Conservation (phyloP, 2,329 filamentous ascomycete species). For the Aspergillus eucalypticola region DNA sequence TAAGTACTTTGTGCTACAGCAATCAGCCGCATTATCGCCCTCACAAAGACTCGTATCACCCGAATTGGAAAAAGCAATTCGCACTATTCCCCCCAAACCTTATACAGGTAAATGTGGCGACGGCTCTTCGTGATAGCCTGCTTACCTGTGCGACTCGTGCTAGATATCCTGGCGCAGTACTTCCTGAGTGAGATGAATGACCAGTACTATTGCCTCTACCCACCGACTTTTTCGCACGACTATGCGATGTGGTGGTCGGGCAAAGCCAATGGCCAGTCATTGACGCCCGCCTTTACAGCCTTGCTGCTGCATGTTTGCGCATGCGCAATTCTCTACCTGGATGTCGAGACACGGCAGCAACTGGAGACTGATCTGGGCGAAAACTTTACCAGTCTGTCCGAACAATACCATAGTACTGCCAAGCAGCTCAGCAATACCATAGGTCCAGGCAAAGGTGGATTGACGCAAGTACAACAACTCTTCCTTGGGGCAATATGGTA, state of each 20-base stretch:
- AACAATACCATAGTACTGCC: constrained; percentile 46
- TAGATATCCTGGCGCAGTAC: constrained; percentile 51
- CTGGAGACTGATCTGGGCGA: constrained; percentile 50
- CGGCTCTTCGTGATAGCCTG: background rate
- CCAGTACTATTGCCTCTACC: constrained; percentile 51
- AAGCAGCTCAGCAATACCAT: constrained; percentile 48
- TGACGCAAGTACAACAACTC: constrained; percentile 53
- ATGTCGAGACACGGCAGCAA: constrained; percentile 38
- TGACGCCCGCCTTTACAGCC: constrained; percentile 50
- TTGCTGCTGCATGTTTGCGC: constrained; percentile 50
- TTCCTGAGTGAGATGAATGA: constrained; percentile 50
- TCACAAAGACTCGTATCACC: constrained; percentile 21
- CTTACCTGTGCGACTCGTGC: constrained; percentile 1
- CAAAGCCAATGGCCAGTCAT: constrained; percentile 33
- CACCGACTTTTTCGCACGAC: constrained; percentile 46
- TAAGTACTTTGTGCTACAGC: background rate
- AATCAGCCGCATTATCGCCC: constrained; percentile 2
- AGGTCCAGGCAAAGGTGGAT: constrained; percentile 45
- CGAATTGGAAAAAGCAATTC: constrained; percentile 37
- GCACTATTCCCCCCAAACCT: constrained; percentile 38
- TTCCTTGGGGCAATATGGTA: constrained; percentile 51
- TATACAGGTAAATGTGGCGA: constrained; percentile 34
- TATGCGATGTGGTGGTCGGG: constrained; percentile 51
- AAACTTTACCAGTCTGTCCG: constrained; percentile 40
- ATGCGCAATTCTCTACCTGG: constrained; percentile 48